Conservation (phyloP, 306 rosid genomes). For the Rosa chinensis region DNA sequence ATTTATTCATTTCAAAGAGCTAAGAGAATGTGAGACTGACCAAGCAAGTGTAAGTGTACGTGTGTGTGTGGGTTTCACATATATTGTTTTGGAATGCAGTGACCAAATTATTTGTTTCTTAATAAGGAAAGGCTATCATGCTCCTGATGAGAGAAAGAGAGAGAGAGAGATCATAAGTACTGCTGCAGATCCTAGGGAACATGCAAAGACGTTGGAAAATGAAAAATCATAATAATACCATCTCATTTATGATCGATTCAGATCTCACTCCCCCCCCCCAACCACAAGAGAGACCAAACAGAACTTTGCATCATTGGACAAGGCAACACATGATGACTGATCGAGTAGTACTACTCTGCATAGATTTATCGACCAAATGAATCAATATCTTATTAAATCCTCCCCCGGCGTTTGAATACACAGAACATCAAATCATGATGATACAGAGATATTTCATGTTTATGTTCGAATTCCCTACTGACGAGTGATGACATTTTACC, state of each 20-base stretch:
- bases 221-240: background rate
- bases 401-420: background rate
- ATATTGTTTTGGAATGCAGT: constrained; percentile 40
- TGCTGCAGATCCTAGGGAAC: background rate
- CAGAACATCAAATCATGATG: constrained; percentile 14
- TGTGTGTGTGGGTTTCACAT: constrained; percentile 13
- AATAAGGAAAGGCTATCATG: constrained; percentile 52
- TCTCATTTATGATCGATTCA: background rate
- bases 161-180: background rate
- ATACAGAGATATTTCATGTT: constrained; percentile 8
- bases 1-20: background rate
- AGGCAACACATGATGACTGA: background rate
- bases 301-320: background rate
- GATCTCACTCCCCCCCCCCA: background rate
- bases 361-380: background rate
- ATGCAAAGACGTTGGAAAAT: background rate
- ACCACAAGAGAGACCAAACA: background rate
- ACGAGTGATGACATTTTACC: background rate
- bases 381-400: background rate
- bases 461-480: background rate
- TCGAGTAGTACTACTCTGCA: background rate
- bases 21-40: background rate
- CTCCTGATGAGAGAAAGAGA: background rate
- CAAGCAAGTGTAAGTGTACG: background rate
- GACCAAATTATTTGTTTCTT: constrained; percentile 34